These are phyloP conservation scores for Apophysomyces elegans DNA, from an alignment of 371 early-diverging fungal species.

Conservation along the genomic window DNA sequence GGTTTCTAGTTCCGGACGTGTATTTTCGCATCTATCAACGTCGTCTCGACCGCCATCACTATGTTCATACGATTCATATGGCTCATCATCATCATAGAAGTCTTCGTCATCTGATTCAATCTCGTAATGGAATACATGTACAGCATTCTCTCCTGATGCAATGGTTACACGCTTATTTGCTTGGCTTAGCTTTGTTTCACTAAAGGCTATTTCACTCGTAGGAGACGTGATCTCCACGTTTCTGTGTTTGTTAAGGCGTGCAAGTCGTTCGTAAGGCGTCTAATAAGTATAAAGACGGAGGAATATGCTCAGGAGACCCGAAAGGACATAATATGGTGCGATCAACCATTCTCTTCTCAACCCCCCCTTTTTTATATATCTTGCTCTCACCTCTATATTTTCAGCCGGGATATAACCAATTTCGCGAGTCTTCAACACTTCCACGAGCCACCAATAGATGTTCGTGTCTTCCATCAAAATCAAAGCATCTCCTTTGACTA, in stretches of 20 bases:
- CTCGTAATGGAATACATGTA: constrained; percentile 41
- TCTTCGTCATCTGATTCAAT: constrained; percentile 53
- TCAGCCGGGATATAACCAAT: constrained; percentile 97
- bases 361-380: background rate
- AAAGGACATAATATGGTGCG: constrained; percentile 8
- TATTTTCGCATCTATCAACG: constrained; percentile 1
- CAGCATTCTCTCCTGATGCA: constrained; percentile 27
- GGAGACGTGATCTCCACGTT: constrained; percentile 72
- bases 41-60: constrained; percentile 15
- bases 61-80: constrained; percentile 18
- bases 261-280: constrained; percentile 89
- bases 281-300: constrained; percentile 22
- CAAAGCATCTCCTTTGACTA: constrained; percentile 85
- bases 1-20: background rate
- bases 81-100: constrained; percentile 27
- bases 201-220: background rate
- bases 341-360: background rate
- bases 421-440: constrained; percentile 82
- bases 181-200: constrained; percentile 13
- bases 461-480: constrained; percentile 94
- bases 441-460: constrained; percentile 97
- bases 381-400: constrained; percentile 79
- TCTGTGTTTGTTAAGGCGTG: constrained; percentile 85
- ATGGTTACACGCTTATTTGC: constrained; percentile 39
- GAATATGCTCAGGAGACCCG: background rate